Percentiles rank a stretch among this genome's conserved stretches.
phyloP scores from a whole-genome alignment of 2,329 filamentous ascomycete species.

The Clarireedia hainanense region DNA sequence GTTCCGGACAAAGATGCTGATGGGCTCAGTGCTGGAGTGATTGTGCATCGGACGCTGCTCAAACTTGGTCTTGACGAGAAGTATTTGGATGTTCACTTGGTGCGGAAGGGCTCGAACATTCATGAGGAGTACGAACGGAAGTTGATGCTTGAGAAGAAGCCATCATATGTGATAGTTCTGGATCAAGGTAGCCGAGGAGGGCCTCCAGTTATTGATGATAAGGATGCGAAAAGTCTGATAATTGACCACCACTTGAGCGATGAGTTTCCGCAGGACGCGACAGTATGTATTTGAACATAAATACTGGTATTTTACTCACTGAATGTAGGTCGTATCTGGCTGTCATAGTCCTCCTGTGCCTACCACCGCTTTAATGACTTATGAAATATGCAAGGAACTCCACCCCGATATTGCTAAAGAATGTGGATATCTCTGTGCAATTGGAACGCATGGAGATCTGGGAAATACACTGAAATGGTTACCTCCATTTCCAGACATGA shows the following conservation, averaged over 20 bases:
- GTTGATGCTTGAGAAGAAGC: slow-evolving; percentile 41
- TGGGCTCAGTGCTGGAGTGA: slow-evolving; percentile 56
- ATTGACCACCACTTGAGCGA: slow-evolving; percentile 56
- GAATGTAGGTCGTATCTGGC: slow-evolving; percentile 45
- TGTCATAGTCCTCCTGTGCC: slow-evolving; percentile 58
- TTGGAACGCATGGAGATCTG: slow-evolving; percentile 61
- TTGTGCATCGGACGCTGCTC: slow-evolving; percentile 51
- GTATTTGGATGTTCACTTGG: slow-evolving; percentile 49
- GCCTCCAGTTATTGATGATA: slow-evolving; percentile 42
- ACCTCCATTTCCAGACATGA: slow-evolving; percentile 60
- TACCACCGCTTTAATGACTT: slow-evolving; percentile 56
- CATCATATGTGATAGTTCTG: slow-evolving; percentile 53
- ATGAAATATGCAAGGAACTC: slow-evolving; percentile 51
- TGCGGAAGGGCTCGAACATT: slow-evolving; percentile 51
- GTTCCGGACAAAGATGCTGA: slow-evolving; percentile 65
- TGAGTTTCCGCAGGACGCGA: slow-evolving; percentile 44
- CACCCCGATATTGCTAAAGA: slow-evolving; percentile 40
- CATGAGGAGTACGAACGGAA: slow-evolving; percentile 45
- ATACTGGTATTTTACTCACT: neutral
- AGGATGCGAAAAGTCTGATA: slow-evolving; percentile 43
- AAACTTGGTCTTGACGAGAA: slow-evolving; percentile 46
- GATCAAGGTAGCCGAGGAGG: slow-evolving; percentile 55
- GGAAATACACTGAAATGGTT: slow-evolving; percentile 59
- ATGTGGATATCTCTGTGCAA: slow-evolving; percentile 54
- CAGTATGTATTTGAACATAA: slow-evolving; percentile 12